phyloP scores from a whole-genome alignment of 1,284 basidiomycete species.

The Apiotrichum porosum region DNA sequence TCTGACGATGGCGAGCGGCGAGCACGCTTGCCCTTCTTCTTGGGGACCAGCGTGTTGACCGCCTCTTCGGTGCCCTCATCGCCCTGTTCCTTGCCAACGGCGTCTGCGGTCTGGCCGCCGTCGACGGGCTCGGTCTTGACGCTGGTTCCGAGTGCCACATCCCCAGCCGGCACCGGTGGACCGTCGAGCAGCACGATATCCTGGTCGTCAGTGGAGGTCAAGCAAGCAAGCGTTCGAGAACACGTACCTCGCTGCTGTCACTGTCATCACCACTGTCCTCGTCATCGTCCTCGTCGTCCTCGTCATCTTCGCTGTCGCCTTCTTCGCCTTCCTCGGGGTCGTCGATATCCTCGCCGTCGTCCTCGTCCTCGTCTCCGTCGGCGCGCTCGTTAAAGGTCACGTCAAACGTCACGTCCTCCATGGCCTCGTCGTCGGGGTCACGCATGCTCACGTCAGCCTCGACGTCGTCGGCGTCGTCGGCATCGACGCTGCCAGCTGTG shows the following conservation, averaged over 20 bases:
- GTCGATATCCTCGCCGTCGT: conserved; percentile 32
- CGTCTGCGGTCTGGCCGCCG: conserved; percentile 1
- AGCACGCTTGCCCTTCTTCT: conserved; percentile 27
- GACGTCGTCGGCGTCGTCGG: conserved; percentile 16
- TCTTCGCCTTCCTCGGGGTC: conserved; percentile 24
- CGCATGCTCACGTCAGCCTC: conserved; percentile 15
- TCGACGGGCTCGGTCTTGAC: conserved; percentile 16
- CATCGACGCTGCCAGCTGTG: conserved; percentile 5
- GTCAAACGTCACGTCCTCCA: conserved; percentile 64
- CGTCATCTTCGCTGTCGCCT: conserved; percentile 23
- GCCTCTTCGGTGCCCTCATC: conserved; percentile 6
- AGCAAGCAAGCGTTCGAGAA: too few species aligned
- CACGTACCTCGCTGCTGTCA: conserved; percentile 15
- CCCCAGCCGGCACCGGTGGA: conserved; percentile 6
- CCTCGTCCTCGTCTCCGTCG: conserved; percentile 42
- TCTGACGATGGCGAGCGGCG: conserved; percentile 29
- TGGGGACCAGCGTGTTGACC: conserved; percentile 27
- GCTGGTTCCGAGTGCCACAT: background rate
- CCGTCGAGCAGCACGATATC: conserved; percentile 16
- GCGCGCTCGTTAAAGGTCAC: conserved; percentile 53
- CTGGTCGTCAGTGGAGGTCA: too few species aligned
- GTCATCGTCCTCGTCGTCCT: conserved; percentile 22
- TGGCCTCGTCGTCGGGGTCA: conserved; percentile 58
- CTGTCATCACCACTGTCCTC: conserved; percentile 14
- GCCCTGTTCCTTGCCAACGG: background rate